phyloP scores from a whole-genome alignment of 495 filamentous ascomycete genomes.

The Penicillium angulare region DNA sequence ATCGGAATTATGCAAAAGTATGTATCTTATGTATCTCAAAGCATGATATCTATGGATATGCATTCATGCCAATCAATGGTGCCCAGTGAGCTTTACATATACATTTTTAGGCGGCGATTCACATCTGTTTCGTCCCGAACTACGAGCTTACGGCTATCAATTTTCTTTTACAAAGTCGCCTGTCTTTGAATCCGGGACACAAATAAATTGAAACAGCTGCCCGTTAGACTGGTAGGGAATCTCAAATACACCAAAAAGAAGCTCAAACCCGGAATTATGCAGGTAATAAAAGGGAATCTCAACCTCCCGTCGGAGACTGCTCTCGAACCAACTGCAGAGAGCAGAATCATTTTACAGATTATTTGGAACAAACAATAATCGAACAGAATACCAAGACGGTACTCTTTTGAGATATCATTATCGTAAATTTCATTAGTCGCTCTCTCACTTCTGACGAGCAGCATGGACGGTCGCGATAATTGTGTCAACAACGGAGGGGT shows the following conservation, averaged over 20 bases:
- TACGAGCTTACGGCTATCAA: neutral
- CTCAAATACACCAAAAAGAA: conserved; percentile 23
- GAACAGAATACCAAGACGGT: neutral
- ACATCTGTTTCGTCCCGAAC: neutral
- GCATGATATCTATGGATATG: too few relatives aligned
- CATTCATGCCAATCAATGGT: too few relatives aligned
- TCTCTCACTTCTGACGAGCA: conserved; percentile 49
- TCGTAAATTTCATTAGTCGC: conserved; percentile 14
- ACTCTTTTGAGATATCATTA: conserved; percentile 24
- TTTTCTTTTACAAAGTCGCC: neutral
- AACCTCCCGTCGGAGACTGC: conserved; percentile 5
- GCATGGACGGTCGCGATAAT: conserved; percentile 81
- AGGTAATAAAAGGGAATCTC: conserved; percentile 4
- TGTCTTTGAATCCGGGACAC: neutral
- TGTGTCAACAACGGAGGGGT: conserved; percentile 83
- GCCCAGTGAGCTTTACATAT: too few relatives aligned
- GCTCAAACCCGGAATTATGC: neutral
- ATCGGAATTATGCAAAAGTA: neutral
- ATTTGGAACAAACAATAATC: neutral
- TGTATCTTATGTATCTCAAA: neutral
- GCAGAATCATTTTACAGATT: neutral
- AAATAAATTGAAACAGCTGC: conserved; percentile 20
- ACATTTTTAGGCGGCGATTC: too few relatives aligned
- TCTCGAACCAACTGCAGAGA: neutral
- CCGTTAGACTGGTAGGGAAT: conserved; percentile 24